Percentiles rank a stretch among this genome's conserved stretches.
Conservation (phyloP, 1,139 yeast genomes). For the Geotrichum cucujoidarum region DNA sequence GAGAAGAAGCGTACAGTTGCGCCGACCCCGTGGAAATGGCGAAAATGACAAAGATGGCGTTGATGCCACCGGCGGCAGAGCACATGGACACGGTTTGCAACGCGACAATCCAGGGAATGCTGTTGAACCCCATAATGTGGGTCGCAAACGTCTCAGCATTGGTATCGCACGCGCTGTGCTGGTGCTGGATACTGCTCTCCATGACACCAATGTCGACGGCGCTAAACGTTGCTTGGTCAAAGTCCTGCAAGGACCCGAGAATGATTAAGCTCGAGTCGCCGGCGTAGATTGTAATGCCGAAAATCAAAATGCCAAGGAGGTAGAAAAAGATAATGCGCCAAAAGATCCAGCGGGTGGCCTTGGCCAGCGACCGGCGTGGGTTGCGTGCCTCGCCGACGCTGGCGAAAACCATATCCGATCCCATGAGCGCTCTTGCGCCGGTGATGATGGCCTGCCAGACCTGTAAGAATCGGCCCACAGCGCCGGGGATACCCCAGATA, state of each 20-base stretch:
- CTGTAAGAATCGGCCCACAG: slow-evolving; percentile 59
- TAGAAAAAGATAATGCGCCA: slow-evolving; percentile 68
- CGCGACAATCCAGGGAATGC: slow-evolving; percentile 66
- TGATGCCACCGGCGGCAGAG: slow-evolving; percentile 54
- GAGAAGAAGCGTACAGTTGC: slow-evolving; percentile 70
- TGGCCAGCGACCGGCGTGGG: slow-evolving; percentile 72
- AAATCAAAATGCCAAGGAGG: slow-evolving; percentile 62
- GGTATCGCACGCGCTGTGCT: slow-evolving; percentile 9
- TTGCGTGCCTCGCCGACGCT: slow-evolving; percentile 85
- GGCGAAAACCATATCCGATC: slow-evolving; percentile 76
- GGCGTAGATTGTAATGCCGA: slow-evolving; percentile 65
- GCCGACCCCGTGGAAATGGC: slow-evolving; percentile 76
- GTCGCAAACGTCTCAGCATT: not conserved
- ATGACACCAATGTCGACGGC: slow-evolving; percentile 3
- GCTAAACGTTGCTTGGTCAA: not conserved
- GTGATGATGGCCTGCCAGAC: slow-evolving; percentile 58
- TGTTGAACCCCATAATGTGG: slow-evolving; percentile 22
- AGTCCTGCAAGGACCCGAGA: slow-evolving; percentile 8
- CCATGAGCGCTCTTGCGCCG: slow-evolving; percentile 70
- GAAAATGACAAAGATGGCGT: slow-evolving; percentile 65
- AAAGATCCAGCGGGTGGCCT: slow-evolving; percentile 70
- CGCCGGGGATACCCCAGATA: slow-evolving; percentile 53
- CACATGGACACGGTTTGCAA: slow-evolving; percentile 66
- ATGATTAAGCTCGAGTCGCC: slow-evolving; percentile 56
- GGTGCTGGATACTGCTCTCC: slow-evolving; percentile 10